Base-by-base conservation (phyloP, 2,329 filamentous ascomycete species). In the Microcyclosporella mali region DNA sequence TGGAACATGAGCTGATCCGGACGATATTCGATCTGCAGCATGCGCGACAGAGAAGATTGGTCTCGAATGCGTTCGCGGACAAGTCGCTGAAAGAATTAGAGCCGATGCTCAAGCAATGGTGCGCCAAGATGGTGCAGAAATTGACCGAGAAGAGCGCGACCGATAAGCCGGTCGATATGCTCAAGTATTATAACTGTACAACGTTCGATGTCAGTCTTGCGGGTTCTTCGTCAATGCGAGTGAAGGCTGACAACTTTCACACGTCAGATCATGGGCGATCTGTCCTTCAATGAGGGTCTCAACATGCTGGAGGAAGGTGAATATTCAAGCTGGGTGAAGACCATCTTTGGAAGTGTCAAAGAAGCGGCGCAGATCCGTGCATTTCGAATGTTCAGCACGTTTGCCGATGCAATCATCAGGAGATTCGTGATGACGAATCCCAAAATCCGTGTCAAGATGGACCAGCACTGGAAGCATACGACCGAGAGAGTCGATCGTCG, bases 171-270 rank as follows among this genome's bases (percentile, higher is more conserved):
- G 43, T 56, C 3, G 55, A 65, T 41, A 45, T 64, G 45, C 41
- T 61, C 15, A 55, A 58, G 19, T 59, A 50, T 38, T 60, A 58
- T 48, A 62, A 59, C 48, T 60, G 52, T 40, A 60, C 55, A 2
- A 57, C 56, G 3, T 57, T 56, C 40, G 49, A 51, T 10, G 33
- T 45, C 15, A 35, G 32, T 21, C 11, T 14, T 8, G 19, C 33
- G 40, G 33, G 16, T 33, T 6, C 34, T 10, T 31, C 28, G 17
- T 28, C 32, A 30, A 6, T 32, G 30, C n/a, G n/a, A n/a, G n/a
- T n/a, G n/a, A n/a, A n/a, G n/a, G n/a, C n/a, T n/a, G 12, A 4
- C 15, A 37, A 29, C 25, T 19, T 18, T 16, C 18, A 9, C 15
- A n/a, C 14, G 6, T n/a, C n/a, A n/a, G n/a, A n/a, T n/a, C n/a